Percentiles rank a stretch among this genome's conserved stretches.
Conservation (phyloP, 495 filamentous ascomycete species). For the Penicillium flavigenum region DNA sequence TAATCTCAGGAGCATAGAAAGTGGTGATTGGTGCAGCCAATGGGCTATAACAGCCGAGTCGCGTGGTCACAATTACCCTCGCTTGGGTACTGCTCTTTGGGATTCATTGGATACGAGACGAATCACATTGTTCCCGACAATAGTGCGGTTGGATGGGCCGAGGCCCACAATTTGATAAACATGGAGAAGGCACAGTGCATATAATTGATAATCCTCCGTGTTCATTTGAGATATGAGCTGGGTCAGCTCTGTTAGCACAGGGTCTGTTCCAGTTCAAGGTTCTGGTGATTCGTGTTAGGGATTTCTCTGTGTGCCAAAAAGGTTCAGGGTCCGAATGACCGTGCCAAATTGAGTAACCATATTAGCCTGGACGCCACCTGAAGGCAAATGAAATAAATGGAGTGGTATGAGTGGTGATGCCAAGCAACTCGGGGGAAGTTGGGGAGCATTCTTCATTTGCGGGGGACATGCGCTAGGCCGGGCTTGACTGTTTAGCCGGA, state of each 20-base stretch:
- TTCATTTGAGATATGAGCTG: not conserved
- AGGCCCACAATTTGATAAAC: conserved; percentile 11
- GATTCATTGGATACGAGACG: not conserved
- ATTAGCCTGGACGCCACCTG: not conserved
- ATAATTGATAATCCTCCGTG: not conserved
- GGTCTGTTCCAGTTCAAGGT: not conserved
- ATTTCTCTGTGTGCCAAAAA: not conserved
- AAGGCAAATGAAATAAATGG: not conserved
- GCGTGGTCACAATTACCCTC: not conserved
- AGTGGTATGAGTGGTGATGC: not conserved
- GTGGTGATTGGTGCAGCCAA: not conserved
- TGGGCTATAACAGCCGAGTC: not conserved
- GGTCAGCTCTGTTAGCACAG: not conserved
- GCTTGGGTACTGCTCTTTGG: not conserved
- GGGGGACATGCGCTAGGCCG: not conserved
- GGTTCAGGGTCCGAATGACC: not conserved
- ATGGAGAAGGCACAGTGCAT: not conserved
- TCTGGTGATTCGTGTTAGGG: not conserved
- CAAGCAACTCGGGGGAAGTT: not conserved
- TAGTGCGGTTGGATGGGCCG: conserved; percentile 6
- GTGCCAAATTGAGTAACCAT: conserved; percentile 10
- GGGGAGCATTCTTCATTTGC: conserved; percentile 10
- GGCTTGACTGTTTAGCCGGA: conserved; percentile 16
- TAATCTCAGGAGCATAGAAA: not conserved
- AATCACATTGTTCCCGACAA: conserved; percentile 7